A percentile compares a stretch with the other conserved stretches of the same genome.
These are phyloP conservation scores for Naegleria lovaniensis DNA, from an alignment of 208 protist genomes.

Conservation along the genomic window DNA sequence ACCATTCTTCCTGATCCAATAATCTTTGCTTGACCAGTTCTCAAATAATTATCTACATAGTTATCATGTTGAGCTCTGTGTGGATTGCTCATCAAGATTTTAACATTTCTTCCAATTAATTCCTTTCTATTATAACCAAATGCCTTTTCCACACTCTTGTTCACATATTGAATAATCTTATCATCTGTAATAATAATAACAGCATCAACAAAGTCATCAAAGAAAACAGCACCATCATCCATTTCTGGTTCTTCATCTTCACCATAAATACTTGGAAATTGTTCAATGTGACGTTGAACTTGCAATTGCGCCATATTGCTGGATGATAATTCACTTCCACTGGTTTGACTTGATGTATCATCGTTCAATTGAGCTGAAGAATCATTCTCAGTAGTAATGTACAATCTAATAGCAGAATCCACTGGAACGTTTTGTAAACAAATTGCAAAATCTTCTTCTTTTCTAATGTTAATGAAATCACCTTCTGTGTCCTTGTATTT, in stretches of 20 bases:
- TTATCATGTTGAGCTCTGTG: slow-evolving; percentile 13
- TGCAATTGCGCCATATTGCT: neutral
- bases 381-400: neutral
- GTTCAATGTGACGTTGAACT: neutral
- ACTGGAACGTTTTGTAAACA: neutral
- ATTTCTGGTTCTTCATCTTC: neutral
- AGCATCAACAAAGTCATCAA: neutral
- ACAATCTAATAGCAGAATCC: neutral
- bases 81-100: slow-evolving; percentile 16
- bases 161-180: slow-evolving; percentile 5
- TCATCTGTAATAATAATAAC: neutral
- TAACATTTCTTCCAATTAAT: slow-evolving; percentile 1
- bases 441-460: neutral
- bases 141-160: neutral
- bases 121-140: slow-evolving; percentile 1
- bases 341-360: neutral
- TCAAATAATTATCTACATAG: slow-evolving; percentile 10
- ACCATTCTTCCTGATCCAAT: slow-evolving; percentile 23
- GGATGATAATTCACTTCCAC: neutral
- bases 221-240: neutral
- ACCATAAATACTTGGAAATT: neutral
- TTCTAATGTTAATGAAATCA: neutral
- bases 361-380: neutral
- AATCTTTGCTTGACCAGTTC: neutral
- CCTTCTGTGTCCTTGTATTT: neutral